phyloP scores from a whole-genome alignment of 2,329 filamentous ascomycete genomes.

The Ceratocystis cacaofunesta region DNA sequence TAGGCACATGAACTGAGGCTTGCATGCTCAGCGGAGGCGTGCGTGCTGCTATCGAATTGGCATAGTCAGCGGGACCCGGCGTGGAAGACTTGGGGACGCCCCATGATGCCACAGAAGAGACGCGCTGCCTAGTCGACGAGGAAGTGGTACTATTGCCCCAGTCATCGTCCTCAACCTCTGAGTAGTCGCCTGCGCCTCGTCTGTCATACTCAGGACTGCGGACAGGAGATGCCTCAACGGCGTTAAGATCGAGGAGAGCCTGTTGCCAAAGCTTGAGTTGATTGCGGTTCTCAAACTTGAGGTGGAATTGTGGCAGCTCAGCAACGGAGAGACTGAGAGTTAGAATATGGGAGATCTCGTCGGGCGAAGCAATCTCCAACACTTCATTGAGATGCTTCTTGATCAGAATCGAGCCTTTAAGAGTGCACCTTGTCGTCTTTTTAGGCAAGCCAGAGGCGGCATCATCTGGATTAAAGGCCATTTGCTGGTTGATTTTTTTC shows the following conservation, averaged over 20 bases:
- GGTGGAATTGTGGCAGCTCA: constrained; percentile 86
- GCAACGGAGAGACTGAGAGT: constrained; percentile 81
- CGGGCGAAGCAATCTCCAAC: constrained; percentile 47
- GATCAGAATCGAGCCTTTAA: constrained; percentile 95
- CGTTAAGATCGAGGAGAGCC: constrained; percentile 69
- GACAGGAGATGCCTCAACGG: constrained; percentile 46
- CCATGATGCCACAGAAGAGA: constrained; percentile 74
- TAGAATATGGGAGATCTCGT: constrained; percentile 56
- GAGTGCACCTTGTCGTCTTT: constrained; percentile 62
- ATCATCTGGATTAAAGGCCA: constrained; percentile 47
- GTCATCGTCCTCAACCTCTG: constrained; percentile 80
- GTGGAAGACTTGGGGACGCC: constrained; percentile 69
- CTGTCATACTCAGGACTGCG: constrained; percentile 66
- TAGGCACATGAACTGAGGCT: constrained; percentile 63
- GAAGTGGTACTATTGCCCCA: constrained; percentile 28
- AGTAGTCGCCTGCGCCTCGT: constrained; percentile 41
- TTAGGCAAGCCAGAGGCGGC: constrained; percentile 30
- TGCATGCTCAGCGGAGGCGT: constrained; percentile 27
- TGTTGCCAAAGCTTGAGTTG: constrained; percentile 86
- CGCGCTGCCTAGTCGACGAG: constrained; percentile 46
- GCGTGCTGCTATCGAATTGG: constrained; percentile 42
- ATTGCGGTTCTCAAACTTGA: constrained; percentile 69
- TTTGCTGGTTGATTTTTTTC: constrained; percentile 51
- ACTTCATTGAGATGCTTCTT: constrained; percentile 95
- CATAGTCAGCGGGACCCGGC: constrained; percentile 87